Evolutionary conservation across 2,329 filamentous ascomycete genomes (phyloP), one percentile per base, ranked within the genome.

Genomic region (Neurospora crassa): DNA sequence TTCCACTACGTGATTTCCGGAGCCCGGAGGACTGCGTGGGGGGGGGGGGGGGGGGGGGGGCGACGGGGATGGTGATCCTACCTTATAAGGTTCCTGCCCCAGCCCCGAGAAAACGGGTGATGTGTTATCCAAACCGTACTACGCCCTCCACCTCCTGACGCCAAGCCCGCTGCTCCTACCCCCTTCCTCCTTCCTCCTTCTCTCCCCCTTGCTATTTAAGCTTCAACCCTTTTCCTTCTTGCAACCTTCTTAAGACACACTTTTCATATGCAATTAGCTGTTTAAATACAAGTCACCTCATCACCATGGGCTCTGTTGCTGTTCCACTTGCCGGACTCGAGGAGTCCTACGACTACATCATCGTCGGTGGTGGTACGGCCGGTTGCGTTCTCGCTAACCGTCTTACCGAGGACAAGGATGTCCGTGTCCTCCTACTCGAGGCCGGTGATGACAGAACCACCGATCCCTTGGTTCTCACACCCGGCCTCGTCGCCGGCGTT

Each of bases 321-420:
- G 59, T 71, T 34, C 40, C 68, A 1, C 53, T 63, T 34, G 53
- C 53, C 18, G 53, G 53, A 34, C 71, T 75, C 37, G 73, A 72
- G 53, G 70, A 73, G 68, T 72, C 72, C 4, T 85, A 82, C 78
- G 83, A 86, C 76, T 85, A 83, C 75, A 76, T 85, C 72, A 78
- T 86, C 68, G 82, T 84, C n/a, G 83, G 84, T 41, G 84, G 83
- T n/a, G 84, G 84, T 18, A 85, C 84, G 2, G 81, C 83, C 29
- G 84, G 84, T n/a, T 81, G 84, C 70, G 81, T 83, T 1, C 79
- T 85, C 71, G 84, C 83, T 18, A 79, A 79, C 70, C 81, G 84
- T 47, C 79, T 85, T 16, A 79, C 76, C 40, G 81, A 83, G 72
- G 77, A 81, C 71, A 75, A 76, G 40, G 67, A 79, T 45, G 76